Evolutionary conservation across 2,329 filamentous ascomycete genomes (phyloP).

Genomic region (Pyricularia grisea): DNA sequence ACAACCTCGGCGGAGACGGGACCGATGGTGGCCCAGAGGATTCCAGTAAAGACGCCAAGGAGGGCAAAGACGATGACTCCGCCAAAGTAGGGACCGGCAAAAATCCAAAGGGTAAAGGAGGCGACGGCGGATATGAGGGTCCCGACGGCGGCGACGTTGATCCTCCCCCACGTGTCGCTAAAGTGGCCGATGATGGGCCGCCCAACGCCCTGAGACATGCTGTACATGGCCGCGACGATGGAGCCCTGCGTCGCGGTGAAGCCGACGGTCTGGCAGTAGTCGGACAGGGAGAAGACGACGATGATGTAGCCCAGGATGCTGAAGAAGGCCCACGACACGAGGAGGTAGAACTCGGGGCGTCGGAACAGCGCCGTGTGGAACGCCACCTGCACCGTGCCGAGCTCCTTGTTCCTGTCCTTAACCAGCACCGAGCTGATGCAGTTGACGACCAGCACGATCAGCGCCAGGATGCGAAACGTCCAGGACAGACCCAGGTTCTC

Average conservation of each 20-base stretch:
- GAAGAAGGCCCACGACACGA: slow-evolving; percentile 60
- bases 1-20: slow-evolving; percentile 68
- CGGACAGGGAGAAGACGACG: slow-evolving; percentile 67
- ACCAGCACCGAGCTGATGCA: slow-evolving; percentile 52
- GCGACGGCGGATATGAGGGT: slow-evolving; percentile 57
- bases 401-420: slow-evolving; percentile 60
- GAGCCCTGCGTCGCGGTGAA: slow-evolving; percentile 58
- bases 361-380: slow-evolving; percentile 58
- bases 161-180: slow-evolving; percentile 58
- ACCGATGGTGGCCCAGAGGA: slow-evolving; percentile 59
- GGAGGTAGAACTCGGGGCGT: slow-evolving; percentile 51
- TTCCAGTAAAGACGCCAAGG: slow-evolving; percentile 59
- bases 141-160: slow-evolving; percentile 61
- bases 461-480: slow-evolving; percentile 57
- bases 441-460: slow-evolving; percentile 56
- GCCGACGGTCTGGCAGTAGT: slow-evolving; percentile 61
- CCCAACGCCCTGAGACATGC: slow-evolving; percentile 57
- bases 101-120: slow-evolving; percentile 63
- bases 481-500: slow-evolving; percentile 52
- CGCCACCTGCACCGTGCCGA: slow-evolving; percentile 56
- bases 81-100: slow-evolving; percentile 52
- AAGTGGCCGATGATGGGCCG: slow-evolving; percentile 64
- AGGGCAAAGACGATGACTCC: slow-evolving; percentile 64
- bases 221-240: slow-evolving; percentile 64
- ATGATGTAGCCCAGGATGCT: slow-evolving; percentile 67